A percentile compares a stretch with the other conserved stretches of the same genome.
These are phyloP conservation scores for Starmera quercuum DNA, from an alignment of 805 yeast species.

Conservation along the genomic window DNA sequence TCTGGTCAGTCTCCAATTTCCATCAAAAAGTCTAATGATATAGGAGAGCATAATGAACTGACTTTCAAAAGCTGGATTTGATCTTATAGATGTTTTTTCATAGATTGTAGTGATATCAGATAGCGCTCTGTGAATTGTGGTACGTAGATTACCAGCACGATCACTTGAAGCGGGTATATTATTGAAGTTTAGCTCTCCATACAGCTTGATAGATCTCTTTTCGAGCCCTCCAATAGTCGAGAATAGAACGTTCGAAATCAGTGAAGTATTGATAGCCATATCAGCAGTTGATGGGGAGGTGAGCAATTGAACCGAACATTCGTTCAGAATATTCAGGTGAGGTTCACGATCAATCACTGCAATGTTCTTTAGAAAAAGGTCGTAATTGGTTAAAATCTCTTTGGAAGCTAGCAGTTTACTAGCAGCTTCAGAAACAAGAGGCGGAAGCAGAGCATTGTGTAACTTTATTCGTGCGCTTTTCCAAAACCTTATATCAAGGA, in stretches of 20 bases:
- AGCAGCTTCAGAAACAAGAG: constrained; percentile 41
- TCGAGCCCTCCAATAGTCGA: constrained; percentile 38
- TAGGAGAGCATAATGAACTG: constrained; percentile 32
- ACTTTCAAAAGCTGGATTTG: constrained; percentile 20
- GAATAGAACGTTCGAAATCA: constrained; percentile 36
- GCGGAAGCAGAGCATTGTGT: constrained; percentile 44
- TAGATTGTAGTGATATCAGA: constrained; percentile 12
- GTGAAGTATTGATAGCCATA: constrained; percentile 30
- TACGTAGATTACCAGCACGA: neutral
- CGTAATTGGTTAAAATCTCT: constrained; percentile 50
- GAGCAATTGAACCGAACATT: constrained; percentile 77
- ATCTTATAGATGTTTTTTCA: constrained; percentile 13
- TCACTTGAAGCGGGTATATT: neutral
- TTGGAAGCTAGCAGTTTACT: constrained; percentile 41
- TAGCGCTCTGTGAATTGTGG: constrained; percentile 3
- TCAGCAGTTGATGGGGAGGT: constrained; percentile 82
- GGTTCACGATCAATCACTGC: constrained; percentile 81
- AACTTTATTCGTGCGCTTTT: constrained; percentile 41
- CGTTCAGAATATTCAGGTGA: constrained; percentile 65
- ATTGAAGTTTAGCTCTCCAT: constrained; percentile 15
- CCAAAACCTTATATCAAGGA: constrained; percentile 53
- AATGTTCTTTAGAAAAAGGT: constrained; percentile 37
- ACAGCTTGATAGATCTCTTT: constrained; percentile 29
- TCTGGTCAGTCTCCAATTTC: constrained; percentile 46
- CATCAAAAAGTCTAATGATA: constrained; percentile 49